phyloP scores from a whole-genome alignment of 2,329 filamentous ascomycete species.

The Diaporthe nobilis region DNA sequence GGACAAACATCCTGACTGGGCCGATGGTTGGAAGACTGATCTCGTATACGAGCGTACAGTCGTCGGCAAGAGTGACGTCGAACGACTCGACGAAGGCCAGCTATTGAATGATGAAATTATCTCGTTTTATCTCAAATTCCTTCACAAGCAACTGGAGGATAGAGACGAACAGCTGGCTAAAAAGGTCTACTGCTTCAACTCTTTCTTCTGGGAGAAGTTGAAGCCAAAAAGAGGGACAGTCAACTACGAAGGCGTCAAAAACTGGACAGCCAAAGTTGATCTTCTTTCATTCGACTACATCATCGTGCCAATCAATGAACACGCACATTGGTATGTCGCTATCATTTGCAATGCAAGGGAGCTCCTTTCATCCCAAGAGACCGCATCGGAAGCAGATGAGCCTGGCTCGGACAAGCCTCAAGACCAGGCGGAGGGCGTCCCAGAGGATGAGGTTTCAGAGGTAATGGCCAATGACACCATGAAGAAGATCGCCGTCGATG shows the following conservation, averaged over 20 bases:
- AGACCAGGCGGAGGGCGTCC: neutral
- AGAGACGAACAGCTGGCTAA: constrained; percentile 69
- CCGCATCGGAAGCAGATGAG: neutral
- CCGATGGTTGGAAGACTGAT: constrained; percentile 66
- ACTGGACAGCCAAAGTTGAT: constrained; percentile 90
- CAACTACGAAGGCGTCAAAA: constrained; percentile 87
- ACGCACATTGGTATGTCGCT: constrained; percentile 91
- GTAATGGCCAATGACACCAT: constrained; percentile 39
- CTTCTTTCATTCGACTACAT: constrained; percentile 90
- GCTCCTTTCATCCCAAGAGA: constrained; percentile 58
- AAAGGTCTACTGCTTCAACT: constrained; percentile 90
- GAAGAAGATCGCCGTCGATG: constrained; percentile 10
- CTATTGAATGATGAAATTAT: constrained; percentile 95
- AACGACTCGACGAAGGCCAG: constrained; percentile 84
- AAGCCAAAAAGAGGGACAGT: constrained; percentile 74
- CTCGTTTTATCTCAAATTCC: constrained; percentile 85
- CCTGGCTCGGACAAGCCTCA: neutral
- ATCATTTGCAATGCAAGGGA: constrained; percentile 91
- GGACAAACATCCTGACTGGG: constrained; percentile 64
- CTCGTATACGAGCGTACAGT: constrained; percentile 76
- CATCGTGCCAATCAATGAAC: constrained; percentile 91
- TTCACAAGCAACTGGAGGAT: constrained; percentile 73
- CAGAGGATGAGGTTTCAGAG: constrained; percentile 10
- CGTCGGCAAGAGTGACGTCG: constrained; percentile 80
- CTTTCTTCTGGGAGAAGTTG: constrained; percentile 88